These are phyloP conservation scores for Starmerella kuoi DNA, from an alignment of 805 yeast species.

Conservation along the genomic window DNA sequence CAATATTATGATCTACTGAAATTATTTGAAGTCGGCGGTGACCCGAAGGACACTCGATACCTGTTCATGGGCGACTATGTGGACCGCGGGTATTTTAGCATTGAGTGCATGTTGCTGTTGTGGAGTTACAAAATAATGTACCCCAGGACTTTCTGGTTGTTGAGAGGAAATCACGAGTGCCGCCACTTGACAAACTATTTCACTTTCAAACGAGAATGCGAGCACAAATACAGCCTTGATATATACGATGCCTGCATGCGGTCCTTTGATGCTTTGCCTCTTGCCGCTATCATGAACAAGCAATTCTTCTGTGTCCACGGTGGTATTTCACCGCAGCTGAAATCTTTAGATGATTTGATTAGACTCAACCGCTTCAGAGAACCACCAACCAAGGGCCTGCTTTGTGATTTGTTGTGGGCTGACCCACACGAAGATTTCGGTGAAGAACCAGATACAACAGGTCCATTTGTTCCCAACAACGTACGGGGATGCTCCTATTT, in stretches of 20 bases:
- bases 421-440: slow-evolving; percentile 91
- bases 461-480: slow-evolving; percentile 47
- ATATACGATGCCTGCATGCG: slow-evolving; percentile 63
- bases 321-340: slow-evolving; percentile 79
- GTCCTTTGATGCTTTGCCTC: slow-evolving; percentile 77
- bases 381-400: slow-evolving; percentile 85
- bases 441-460: slow-evolving; percentile 33
- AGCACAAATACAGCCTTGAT: slow-evolving; percentile 55
- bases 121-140: slow-evolving; percentile 68
- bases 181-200: slow-evolving; percentile 86
- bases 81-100: slow-evolving; percentile 83
- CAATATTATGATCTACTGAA: slow-evolving; percentile 84
- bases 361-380: slow-evolving; percentile 70
- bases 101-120: slow-evolving; percentile 56
- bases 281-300: slow-evolving; percentile 85
- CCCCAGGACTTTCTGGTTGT: slow-evolving; percentile 62
- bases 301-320: slow-evolving; percentile 96
- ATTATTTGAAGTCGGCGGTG: slow-evolving; percentile 86
- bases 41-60: slow-evolving; percentile 64
- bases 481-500: slow-evolving; percentile 90
- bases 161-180: slow-evolving; percentile 93
- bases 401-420: slow-evolving; percentile 94
- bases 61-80: slow-evolving; percentile 89
- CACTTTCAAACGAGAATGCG: slow-evolving; percentile 82
- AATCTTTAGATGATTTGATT: slow-evolving; percentile 53